Conservation (phyloP, 2,329 filamentous ascomycete species). For the Hypoxylon sp. region DNA sequence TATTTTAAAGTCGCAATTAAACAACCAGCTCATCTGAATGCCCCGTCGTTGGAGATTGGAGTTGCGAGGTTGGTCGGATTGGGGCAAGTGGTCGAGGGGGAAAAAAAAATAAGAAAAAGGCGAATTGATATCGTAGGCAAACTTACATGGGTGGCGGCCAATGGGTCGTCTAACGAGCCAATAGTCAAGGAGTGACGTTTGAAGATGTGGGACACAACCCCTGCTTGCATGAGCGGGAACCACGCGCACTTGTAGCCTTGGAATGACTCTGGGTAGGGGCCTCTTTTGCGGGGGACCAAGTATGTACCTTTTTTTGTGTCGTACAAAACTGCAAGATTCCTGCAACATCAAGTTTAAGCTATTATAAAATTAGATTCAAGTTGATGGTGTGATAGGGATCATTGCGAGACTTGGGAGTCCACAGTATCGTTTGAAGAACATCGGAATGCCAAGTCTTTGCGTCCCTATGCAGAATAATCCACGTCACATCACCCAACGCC, state of each 20-base stretch:
- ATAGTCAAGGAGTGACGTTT: constrained; percentile 46
- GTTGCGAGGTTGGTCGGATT: constrained; percentile 22
- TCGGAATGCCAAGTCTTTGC: background rate
- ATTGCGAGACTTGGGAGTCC: background rate
- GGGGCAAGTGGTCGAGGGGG: constrained; percentile 19
- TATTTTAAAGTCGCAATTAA: constrained; percentile 6
- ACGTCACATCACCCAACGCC: constrained; percentile 11
- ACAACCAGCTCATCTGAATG: constrained; percentile 4
- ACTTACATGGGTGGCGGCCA: constrained; percentile 42
- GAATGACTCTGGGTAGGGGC: constrained; percentile 1
- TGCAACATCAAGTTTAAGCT: background rate
- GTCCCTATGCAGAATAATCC: background rate
- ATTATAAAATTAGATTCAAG: background rate
- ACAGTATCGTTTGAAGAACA: no score
- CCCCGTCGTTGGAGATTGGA: constrained; percentile 27
- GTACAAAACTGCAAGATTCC: constrained; percentile 17
- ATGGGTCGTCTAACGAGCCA: constrained; percentile 42
- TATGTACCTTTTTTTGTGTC: constrained; percentile 18
- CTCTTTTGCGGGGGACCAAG: constrained; percentile 36
- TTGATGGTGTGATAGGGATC: background rate
- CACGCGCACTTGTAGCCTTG: constrained; percentile 17
- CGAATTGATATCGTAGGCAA: constrained; percentile 48
- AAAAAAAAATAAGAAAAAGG: constrained; percentile 33
- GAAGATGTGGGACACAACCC: constrained; percentile 34
- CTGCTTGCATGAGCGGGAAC: constrained; percentile 40